These are phyloP conservation scores for Talaromyces piceae DNA, from an alignment of 2,329 filamentous ascomycete species.

Conservation along the genomic window DNA sequence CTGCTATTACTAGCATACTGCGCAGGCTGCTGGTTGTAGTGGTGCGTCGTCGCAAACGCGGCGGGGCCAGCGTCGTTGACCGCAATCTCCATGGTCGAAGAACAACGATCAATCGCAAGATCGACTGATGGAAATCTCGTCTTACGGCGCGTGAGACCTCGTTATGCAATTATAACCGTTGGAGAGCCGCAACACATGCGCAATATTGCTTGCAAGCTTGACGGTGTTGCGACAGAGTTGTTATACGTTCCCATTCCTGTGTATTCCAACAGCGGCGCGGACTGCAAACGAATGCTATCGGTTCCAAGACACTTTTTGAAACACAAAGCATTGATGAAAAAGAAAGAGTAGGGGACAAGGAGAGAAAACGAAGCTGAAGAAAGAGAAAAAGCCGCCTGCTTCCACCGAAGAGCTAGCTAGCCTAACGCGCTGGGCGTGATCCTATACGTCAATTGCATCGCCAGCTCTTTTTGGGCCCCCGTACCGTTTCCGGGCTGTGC, in stretches of 20 bases:
- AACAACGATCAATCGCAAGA: background rate
- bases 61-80: background rate
- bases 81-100: background rate
- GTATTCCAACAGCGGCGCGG: too few relatives aligned
- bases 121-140: background rate
- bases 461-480: background rate
- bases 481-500: constrained; percentile 1
- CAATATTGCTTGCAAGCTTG: background rate
- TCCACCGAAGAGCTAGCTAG: too few relatives aligned
- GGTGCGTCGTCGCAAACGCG: background rate
- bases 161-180: background rate
- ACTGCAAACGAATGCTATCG: too few relatives aligned
- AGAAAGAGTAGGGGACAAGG: too few relatives aligned
- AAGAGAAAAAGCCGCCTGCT: background rate
- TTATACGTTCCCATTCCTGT: background rate
- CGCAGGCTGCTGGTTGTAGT: background rate
- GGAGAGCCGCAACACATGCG: background rate
- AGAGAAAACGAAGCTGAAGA: background rate
- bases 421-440: background rate
- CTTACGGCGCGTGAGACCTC: background rate
- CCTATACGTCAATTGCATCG: constrained; percentile 1
- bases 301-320: too few relatives aligned
- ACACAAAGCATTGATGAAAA: too few relatives aligned
- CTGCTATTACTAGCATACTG: background rate
- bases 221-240: background rate